Percentiles rank a stretch among this genome's conserved stretches.
phyloP scores from a whole-genome alignment of 2,329 filamentous ascomycete species.

The Penicillium griseofulvum region DNA sequence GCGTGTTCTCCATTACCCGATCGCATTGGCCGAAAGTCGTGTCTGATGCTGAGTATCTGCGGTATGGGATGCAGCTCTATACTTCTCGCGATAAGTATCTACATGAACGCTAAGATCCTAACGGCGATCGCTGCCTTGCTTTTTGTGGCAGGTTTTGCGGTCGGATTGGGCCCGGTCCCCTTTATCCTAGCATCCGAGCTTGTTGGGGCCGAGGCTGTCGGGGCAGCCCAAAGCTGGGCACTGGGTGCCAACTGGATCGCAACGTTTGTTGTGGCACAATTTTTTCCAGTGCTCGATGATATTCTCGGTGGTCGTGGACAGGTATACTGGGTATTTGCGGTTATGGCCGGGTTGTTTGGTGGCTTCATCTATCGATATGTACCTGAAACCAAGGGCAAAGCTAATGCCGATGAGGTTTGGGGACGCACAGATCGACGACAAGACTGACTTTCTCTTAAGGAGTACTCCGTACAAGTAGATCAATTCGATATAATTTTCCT shows the following conservation, averaged over 20 bases:
- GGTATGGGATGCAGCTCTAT: conserved; percentile 81
- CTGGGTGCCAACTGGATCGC: conserved; percentile 84
- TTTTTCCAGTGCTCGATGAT: conserved; percentile 84
- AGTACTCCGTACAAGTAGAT: too few species aligned
- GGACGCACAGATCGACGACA: conserved; percentile 52
- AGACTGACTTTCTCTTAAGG: conserved; percentile 28
- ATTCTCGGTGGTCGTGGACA: conserved; percentile 73
- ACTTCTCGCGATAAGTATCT: conserved; percentile 75
- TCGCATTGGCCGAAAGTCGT: conserved; percentile 80
- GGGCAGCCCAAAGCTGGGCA: conserved; percentile 85
- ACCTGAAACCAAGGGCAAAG: conserved; percentile 86
- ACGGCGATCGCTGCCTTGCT: conserved; percentile 77
- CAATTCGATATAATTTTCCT: too few species aligned
- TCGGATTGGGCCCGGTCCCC: conserved; percentile 88
- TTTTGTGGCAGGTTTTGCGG: conserved; percentile 86
- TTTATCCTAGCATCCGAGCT: conserved; percentile 93
- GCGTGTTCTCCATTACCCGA: conserved; percentile 82
- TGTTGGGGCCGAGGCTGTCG: conserved; percentile 84
- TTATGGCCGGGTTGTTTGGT: conserved; percentile 65
- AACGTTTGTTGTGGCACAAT: conserved; percentile 89
- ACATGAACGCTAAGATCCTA: conserved; percentile 67
- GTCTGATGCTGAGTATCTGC: conserved; percentile 74
- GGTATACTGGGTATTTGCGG: conserved; percentile 90
- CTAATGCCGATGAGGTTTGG: conserved; percentile 87
- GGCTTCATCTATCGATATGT: conserved; percentile 71